Conservation (phyloP, 2,329 filamentous ascomycete genomes). For the Phoma herbarum region DNA sequence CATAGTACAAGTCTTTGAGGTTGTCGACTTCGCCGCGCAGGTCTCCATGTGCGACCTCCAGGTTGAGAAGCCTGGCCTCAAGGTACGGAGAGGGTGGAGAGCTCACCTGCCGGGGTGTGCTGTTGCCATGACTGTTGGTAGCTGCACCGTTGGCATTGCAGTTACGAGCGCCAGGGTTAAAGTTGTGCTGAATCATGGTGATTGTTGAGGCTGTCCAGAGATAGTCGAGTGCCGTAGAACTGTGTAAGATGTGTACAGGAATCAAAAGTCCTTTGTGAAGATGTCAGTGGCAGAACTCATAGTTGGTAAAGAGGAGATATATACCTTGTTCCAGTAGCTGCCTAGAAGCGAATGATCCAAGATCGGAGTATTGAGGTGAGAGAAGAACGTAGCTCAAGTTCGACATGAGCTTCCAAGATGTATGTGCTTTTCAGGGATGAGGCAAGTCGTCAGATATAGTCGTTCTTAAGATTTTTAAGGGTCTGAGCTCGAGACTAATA, state of each 20-base stretch:
- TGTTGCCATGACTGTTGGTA: slow-evolving; percentile 3
- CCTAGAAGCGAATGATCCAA: no score
- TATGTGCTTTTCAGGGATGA: no score
- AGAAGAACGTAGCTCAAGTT: no score
- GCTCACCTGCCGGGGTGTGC: slow-evolving; percentile 27
- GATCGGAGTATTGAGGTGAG: neutral
- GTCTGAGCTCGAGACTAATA: no score
- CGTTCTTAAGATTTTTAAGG: no score
- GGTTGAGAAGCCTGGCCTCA: slow-evolving; percentile 27
- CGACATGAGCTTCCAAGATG: neutral
- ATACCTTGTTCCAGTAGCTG: slow-evolving; percentile 1
- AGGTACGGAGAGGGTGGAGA: slow-evolving; percentile 24
- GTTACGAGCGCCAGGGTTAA: slow-evolving; percentile 26
- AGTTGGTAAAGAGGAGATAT: neutral
- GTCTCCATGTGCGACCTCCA: slow-evolving; percentile 28
- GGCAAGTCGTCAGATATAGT: no score
- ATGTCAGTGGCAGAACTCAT: neutral
- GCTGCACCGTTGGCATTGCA: slow-evolving; percentile 11
- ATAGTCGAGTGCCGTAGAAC: neutral
- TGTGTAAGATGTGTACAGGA: neutral
- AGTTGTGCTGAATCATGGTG: slow-evolving; percentile 7
- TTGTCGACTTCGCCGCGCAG: slow-evolving; percentile 27
- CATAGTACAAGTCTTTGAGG: slow-evolving; percentile 28
- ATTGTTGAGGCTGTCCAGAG: neutral
- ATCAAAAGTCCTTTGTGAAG: neutral